Evolutionary conservation across 1,284 basidiomycete species (phyloP), one percentile per base, ranked within the genome.

Genomic region (Cryptococcus sp.): DNA sequence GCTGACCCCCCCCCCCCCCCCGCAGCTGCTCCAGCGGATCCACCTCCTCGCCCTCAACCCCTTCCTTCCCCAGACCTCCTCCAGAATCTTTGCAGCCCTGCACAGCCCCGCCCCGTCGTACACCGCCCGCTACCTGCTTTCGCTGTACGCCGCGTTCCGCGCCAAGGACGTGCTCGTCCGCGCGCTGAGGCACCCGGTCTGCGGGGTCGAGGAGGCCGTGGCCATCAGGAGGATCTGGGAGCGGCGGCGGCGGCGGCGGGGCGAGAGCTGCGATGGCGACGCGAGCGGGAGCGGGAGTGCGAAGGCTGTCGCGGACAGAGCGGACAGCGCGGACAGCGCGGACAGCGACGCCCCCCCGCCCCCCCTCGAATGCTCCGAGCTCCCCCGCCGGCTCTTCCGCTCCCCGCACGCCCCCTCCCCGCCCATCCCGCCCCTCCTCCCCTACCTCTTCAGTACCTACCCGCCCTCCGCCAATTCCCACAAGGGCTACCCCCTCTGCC

Each of bases 401-500:
- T 28, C 40, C 9, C 28, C 33, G 1, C 38, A 47, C 35, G 38
- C 42, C 38, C 56, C 28, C 23, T 23, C 6, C 13, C 11, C 50
- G 15, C 45, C 60, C 0, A 59, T 76, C 71, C 7, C 66, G 64
- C 55, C 82, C 78, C 36, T 78, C 6, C 61, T 79, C 8, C 45
- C 42, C 2, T 71, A 73, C 59, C 63, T 79, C 6, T 70, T 78
- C 52, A 52, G 59, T 0, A 48, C 40, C 8, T 77, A 74, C 49
- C 66, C 80, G 11, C 68, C 69, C 1, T 78, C 84, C 36, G 65
- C 80, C 9, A 83, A 91, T 70, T 81, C 85, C 6, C 80, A 87
- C 71, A 80, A 83, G 1, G 90, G 89, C 0, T 93, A 91, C 65
- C 85, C 87, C 0, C 82, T 94, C 35, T 84, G 84, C 9, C 85